These are phyloP conservation scores for Excoecaria cochinchinensis DNA, from an alignment of 345 rosid genomes.

Conservation along the genomic window DNA sequence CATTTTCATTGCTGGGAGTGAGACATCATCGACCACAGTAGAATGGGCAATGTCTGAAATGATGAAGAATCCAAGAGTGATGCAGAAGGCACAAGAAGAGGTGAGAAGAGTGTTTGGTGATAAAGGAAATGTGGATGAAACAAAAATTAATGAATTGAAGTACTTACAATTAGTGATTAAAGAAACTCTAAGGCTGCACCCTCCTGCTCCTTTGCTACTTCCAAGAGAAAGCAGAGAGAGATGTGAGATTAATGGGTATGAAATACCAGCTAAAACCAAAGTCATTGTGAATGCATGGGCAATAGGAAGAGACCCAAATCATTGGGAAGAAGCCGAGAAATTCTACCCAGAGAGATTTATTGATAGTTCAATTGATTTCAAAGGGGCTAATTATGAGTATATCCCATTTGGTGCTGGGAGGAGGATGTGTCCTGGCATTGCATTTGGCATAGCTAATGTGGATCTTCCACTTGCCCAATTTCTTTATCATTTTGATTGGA, in stretches of 20 bases:
- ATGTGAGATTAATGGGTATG: conserved; percentile 20
- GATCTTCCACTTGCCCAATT: conserved; percentile 29
- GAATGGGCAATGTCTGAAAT: conserved; percentile 33
- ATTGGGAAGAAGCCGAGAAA: conserved; percentile 28
- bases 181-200: conserved; percentile 34
- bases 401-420: conserved; percentile 38
- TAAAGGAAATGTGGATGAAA: conserved; percentile 20
- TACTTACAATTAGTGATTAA: conserved; percentile 18
- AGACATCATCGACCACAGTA: conserved; percentile 20
- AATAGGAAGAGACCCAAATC: conserved; percentile 28
- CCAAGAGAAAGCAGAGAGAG: conserved; percentile 33
- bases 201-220: conserved; percentile 26
- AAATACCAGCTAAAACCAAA: conserved; percentile 12
- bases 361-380: conserved; percentile 25
- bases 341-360: conserved; percentile 34
- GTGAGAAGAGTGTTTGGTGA: conserved; percentile 16
- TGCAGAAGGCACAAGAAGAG: conserved; percentile 30
- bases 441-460: conserved; percentile 18
- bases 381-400: conserved; percentile 21
- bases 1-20: conserved; percentile 23
- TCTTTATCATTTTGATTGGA: conserved; percentile 37
- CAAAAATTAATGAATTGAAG: neutral
- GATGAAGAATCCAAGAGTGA: conserved; percentile 22
- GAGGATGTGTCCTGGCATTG: conserved; percentile 34
- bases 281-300: conserved; percentile 33